A percentile compares a stretch with the other conserved stretches of the same genome.
Evolutionary conservation across 2,329 filamentous ascomycete species (phyloP).

Genomic region (Fusarium scirpi): DNA sequence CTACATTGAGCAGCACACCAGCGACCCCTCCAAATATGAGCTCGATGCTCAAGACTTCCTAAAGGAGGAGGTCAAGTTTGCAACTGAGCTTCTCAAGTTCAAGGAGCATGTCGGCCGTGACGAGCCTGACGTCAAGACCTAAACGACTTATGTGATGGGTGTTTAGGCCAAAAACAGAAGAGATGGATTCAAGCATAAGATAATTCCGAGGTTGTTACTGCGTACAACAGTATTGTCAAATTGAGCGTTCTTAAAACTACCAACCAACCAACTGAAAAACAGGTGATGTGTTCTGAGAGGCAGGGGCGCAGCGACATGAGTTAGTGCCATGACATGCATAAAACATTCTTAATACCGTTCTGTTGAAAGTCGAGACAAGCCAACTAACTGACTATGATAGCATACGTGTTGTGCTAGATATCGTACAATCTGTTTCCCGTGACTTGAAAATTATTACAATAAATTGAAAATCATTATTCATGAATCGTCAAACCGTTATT

Average conservation of each 20-base stretch:
- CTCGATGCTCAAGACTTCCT: constrained; percentile 94
- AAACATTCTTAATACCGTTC: constrained; percentile 28
- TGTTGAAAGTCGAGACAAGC: constrained; percentile 17
- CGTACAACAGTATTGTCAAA: constrained; percentile 42
- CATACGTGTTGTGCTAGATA: constrained; percentile 28
- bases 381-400: constrained; percentile 26
- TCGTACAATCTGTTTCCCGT: constrained; percentile 45
- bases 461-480: constrained; percentile 43
- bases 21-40: constrained; percentile 80
- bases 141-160: constrained; percentile 45
- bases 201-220: constrained; percentile 43
- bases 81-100: constrained; percentile 87
- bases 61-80: constrained; percentile 87
- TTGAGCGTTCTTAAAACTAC: constrained; percentile 47
- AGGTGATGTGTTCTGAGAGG: constrained; percentile 13
- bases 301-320: constrained; percentile 18
- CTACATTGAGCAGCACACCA: constrained; percentile 96
- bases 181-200: constrained; percentile 36
- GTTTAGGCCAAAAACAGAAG: constrained; percentile 19
- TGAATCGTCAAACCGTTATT: constrained; percentile 42
- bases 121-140: constrained; percentile 97
- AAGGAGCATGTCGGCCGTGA: constrained; percentile 93
- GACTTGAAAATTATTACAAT: constrained; percentile 23
- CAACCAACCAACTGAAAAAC: constrained; percentile 27
- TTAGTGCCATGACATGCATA: constrained; percentile 27